Evolutionary conservation across 305 asterid species (phyloP).

Genomic region (Fraxinus velutina): DNA sequence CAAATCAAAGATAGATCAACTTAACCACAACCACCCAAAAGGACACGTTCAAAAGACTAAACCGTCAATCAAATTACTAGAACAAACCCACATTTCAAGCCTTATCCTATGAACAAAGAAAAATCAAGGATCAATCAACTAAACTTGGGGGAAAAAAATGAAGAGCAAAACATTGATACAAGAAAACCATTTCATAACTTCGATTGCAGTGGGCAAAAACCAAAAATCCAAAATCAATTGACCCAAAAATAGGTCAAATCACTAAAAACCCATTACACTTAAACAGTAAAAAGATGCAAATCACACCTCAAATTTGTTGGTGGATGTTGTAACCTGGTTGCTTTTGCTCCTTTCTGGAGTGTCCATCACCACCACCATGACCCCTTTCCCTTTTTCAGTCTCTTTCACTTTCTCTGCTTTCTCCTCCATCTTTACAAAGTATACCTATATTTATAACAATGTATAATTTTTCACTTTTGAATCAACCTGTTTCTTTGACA

Average conservation of each 20-base stretch:
- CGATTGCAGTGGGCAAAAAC: not conserved
- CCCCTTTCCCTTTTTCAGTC: constrained; percentile 28
- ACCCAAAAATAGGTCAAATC: constrained; percentile 11
- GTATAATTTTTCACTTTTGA: not conserved
- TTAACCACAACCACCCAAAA: not conserved
- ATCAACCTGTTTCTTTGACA: not conserved
- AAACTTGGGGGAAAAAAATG: constrained; percentile 1
- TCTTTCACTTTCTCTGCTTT: constrained; percentile 18
- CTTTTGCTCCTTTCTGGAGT: constrained; percentile 62
- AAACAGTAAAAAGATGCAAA: constrained; percentile 14
- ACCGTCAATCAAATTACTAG: not conserved
- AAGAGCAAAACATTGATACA: not conserved
- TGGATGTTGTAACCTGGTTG: constrained; percentile 47
- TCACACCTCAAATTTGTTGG: constrained; percentile 59
- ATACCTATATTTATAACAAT: not conserved
- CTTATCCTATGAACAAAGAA: not conserved
- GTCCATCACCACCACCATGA: constrained; percentile 44
- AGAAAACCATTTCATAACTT: not conserved
- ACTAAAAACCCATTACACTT: constrained; percentile 14
- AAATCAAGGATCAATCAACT: constrained; percentile 7
- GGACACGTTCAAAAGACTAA: not conserved
- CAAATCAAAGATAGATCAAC: not conserved
- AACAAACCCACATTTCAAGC: not conserved
- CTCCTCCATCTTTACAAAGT: constrained; percentile 28
- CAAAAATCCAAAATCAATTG: constrained; percentile 14